Conservation (phyloP, 1,284 basidiomycete genomes). For the Tylopilus orsonianus region DNA sequence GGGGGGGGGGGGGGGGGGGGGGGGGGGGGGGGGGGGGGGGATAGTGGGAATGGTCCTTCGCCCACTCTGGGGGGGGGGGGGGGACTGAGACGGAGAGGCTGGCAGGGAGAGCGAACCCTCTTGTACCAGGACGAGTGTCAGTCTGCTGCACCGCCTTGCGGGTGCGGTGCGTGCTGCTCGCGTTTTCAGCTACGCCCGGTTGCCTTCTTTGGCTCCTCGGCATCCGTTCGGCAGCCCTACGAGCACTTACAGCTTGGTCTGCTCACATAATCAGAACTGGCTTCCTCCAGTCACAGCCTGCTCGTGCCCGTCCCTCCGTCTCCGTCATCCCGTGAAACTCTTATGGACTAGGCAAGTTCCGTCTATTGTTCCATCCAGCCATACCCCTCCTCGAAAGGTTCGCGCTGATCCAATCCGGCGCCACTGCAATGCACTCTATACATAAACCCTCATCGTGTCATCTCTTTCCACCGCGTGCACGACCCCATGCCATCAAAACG, state of each 20-base stretch:
- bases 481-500: slow-evolving; percentile 29
- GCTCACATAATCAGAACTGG: slow-evolving; percentile 1
- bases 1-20: too few species aligned
- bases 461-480: slow-evolving; percentile 6
- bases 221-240: slow-evolving; percentile 5
- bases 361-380: too few species aligned
- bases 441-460: slow-evolving; percentile 1
- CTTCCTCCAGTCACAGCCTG: slow-evolving; percentile 4
- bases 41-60: slow-evolving; percentile 24
- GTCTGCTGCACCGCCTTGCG: slow-evolving; percentile 14
- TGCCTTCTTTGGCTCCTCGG: neutral
- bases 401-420: slow-evolving; percentile 3
- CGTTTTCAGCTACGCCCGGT: too few species aligned
- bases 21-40: too few species aligned
- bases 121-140: slow-evolving; percentile 15
- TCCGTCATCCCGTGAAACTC: slow-evolving; percentile 7
- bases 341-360: neutral
- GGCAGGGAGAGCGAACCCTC: neutral
- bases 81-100: neutral
- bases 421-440: neutral
- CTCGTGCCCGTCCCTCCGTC: neutral
- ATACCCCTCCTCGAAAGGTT: neutral
- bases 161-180: slow-evolving; percentile 6
- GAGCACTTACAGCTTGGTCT: slow-evolving; percentile 20
- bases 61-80: too few species aligned